phyloP scores from a whole-genome alignment of 2,329 filamentous ascomycete genomes.

The Nemania sp. region DNA sequence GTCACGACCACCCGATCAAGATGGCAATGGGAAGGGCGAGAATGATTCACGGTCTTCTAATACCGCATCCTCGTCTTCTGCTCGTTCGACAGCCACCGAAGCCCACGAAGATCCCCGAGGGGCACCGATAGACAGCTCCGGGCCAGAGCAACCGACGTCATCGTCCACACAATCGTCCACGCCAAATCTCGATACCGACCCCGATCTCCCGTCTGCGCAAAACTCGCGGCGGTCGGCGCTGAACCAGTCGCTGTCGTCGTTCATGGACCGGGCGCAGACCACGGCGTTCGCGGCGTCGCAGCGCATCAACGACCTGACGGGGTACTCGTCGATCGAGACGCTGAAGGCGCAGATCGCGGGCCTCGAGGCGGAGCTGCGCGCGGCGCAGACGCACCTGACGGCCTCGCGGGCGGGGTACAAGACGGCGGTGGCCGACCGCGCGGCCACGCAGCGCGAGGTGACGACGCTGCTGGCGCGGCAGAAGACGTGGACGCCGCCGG shows the following conservation, averaged over 20 bases:
- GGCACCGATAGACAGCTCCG: constrained; percentile 4
- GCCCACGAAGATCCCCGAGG: not conserved
- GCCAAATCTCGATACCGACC: constrained; percentile 12
- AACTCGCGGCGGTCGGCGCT: constrained; percentile 49
- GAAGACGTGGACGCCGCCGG: constrained; percentile 82
- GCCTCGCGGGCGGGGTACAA: constrained; percentile 76
- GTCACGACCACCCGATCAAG: constrained; percentile 28
- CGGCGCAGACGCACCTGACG: constrained; percentile 68
- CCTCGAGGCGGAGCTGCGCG: constrained; percentile 62
- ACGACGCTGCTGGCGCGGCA: constrained; percentile 92
- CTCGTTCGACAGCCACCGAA: constrained; percentile 3
- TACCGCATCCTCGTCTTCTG: not conserved
- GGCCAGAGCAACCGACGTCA: constrained; percentile 2
- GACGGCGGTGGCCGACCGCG: constrained; percentile 78
- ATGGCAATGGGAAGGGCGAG: constrained; percentile 9
- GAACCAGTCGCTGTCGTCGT: constrained; percentile 58
- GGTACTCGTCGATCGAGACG: constrained; percentile 87
- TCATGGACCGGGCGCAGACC: constrained; percentile 89
- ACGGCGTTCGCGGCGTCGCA: constrained; percentile 84
- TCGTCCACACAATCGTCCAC: constrained; percentile 6
- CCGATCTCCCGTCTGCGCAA: constrained; percentile 50
- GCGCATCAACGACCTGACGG: constrained; percentile 90
- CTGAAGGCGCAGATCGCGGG: constrained; percentile 77
- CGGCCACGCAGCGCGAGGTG: constrained; percentile 91
- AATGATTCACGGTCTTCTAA: constrained; percentile 1